Percentiles rank a stretch among this genome's conserved stretches.
phyloP scores from a whole-genome alignment of 352 stramenopile species.

The Globisporangium okanoganense region DNA sequence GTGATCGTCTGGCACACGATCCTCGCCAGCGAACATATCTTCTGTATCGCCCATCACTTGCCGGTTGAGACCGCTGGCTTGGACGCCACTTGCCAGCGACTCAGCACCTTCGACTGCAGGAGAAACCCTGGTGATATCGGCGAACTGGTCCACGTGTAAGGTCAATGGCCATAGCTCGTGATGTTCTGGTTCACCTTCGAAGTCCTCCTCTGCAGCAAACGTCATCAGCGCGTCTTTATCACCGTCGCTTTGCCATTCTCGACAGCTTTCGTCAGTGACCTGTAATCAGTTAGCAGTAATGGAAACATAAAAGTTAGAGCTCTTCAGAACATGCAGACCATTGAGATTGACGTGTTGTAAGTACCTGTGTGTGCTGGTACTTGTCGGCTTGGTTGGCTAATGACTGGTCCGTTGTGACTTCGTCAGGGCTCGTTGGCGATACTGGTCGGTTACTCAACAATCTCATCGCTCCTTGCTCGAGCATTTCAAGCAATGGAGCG shows the following conservation, averaged over 20 bases:
- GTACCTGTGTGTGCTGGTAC: constrained; percentile 13
- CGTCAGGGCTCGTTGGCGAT: constrained; percentile 19
- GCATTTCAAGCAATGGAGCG: neutral
- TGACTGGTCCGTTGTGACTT: neutral
- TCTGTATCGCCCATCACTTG: neutral
- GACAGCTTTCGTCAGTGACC: constrained; percentile 13
- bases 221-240: neutral
- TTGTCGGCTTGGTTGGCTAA: neutral
- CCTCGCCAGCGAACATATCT: neutral
- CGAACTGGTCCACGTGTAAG: neutral
- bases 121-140: neutral
- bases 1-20: neutral
- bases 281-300: neutral
- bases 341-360: neutral
- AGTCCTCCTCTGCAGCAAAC: neutral
- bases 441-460: neutral
- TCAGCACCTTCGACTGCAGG: neutral
- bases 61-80: neutral
- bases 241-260: neutral
- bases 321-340: neutral
- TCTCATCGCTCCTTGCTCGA: neutral
- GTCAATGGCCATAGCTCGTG: neutral
- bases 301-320: neutral
- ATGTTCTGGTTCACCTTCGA: neutral
- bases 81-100: neutral